Conservation (phyloP, 2,329 filamentous ascomycete species). For the Microsporum ferrugineum region DNA sequence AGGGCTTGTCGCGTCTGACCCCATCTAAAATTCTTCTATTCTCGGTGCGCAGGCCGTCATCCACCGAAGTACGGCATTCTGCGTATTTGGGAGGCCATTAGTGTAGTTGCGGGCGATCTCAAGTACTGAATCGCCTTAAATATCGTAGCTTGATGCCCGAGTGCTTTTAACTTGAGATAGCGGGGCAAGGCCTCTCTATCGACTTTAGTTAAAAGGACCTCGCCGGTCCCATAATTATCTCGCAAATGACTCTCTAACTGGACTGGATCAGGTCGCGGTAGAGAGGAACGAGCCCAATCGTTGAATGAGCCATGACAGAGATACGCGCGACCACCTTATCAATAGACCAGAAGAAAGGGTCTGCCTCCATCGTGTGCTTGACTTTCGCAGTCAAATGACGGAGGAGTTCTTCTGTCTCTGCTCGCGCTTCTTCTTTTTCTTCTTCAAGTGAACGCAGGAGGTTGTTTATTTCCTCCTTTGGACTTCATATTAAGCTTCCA, state of each 20-base stretch:
- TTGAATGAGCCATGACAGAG: slow-evolving; percentile 48
- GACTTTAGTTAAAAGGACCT: slow-evolving; percentile 49
- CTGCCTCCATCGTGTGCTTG: slow-evolving; percentile 23
- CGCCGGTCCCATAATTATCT: slow-evolving; percentile 55
- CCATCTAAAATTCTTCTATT: too few species aligned
- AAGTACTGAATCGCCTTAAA: slow-evolving; percentile 48
- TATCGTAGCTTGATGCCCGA: slow-evolving; percentile 49
- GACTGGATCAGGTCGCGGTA: slow-evolving; percentile 32
- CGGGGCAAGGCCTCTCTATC: slow-evolving; percentile 39
- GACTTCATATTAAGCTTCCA: too few species aligned
- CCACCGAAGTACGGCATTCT: not conserved
- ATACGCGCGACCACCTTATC: slow-evolving; percentile 52
- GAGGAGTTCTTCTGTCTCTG: not conserved
- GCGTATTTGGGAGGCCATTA: not conserved
- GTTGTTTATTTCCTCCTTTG: too few species aligned
- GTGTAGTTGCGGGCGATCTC: slow-evolving; percentile 26
- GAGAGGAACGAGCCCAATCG: slow-evolving; percentile 26
- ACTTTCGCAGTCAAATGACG: not conserved
- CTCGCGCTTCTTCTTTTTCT: too few species aligned
- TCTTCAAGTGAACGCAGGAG: too few species aligned
- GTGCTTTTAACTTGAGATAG: slow-evolving; percentile 46
- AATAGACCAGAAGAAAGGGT: slow-evolving; percentile 66
- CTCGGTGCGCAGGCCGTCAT: too few species aligned
- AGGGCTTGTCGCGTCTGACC: too few species aligned
- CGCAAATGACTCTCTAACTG: slow-evolving; percentile 46